Conservation (phyloP, 2,329 filamentous ascomycete genomes). For the Cladorrhinum sp. region DNA sequence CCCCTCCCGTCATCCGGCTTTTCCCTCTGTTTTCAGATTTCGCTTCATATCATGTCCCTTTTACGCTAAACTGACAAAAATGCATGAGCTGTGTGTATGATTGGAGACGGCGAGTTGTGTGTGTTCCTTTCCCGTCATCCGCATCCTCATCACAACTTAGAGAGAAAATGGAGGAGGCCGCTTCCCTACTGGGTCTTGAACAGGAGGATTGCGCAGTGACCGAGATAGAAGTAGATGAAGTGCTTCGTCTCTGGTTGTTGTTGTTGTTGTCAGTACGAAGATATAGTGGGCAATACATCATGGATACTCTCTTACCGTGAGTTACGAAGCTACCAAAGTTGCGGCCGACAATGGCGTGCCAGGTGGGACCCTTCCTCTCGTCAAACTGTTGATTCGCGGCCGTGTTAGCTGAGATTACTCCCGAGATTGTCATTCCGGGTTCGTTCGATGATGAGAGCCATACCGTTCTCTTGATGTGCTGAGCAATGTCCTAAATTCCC, state of each 20-base stretch:
- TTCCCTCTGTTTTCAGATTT: neutral
- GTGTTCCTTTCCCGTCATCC: too few species aligned
- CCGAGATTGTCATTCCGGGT: neutral
- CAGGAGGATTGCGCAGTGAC: slow-evolving; percentile 94
- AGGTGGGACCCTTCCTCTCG: slow-evolving; percentile 93
- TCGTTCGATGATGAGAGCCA: neutral
- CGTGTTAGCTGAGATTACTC: slow-evolving; percentile 14
- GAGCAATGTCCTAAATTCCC: slow-evolving; percentile 94
- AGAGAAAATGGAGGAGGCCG: slow-evolving; percentile 29
- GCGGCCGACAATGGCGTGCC: slow-evolving; percentile 97
- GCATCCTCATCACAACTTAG: slow-evolving; percentile 21
- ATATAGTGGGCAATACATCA: slow-evolving; percentile 3
- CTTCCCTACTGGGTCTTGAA: slow-evolving; percentile 90
- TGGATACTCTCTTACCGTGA: slow-evolving; percentile 65
- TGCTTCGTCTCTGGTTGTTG: slow-evolving; percentile 84
- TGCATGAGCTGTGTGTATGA: neutral
- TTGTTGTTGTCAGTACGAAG: slow-evolving; percentile 3
- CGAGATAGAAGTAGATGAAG: slow-evolving; percentile 99
- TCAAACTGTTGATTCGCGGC: slow-evolving; percentile 71
- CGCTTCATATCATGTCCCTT: neutral
- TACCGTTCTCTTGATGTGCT: slow-evolving; percentile 93
- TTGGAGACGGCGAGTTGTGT: too few species aligned
- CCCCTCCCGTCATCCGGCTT: neutral
- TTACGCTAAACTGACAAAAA: neutral
- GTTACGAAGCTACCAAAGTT: slow-evolving; percentile 99